phyloP scores from a whole-genome alignment of 2,329 filamentous ascomycete genomes.

The Hymenoscyphus fructigenus region DNA sequence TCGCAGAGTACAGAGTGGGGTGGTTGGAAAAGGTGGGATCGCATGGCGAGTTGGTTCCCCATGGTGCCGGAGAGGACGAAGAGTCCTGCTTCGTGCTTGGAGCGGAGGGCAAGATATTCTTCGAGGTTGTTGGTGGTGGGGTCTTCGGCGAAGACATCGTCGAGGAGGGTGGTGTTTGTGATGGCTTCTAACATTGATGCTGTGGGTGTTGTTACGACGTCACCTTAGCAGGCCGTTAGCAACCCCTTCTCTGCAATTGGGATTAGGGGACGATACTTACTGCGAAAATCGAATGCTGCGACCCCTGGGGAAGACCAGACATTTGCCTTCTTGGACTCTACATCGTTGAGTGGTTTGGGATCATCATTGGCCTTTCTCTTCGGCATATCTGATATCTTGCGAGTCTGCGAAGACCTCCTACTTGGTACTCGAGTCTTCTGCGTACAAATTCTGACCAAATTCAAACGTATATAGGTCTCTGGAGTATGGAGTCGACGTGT shows the following conservation, averaged over 20 bases:
- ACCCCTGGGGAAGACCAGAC: constrained; percentile 35
- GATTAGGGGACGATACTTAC: constrained; percentile 19
- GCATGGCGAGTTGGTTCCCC: constrained; percentile 85
- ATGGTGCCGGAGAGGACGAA: constrained; percentile 90
- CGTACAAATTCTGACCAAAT: not conserved
- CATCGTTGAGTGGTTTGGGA: not conserved
- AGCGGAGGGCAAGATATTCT: constrained; percentile 67
- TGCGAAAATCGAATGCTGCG: constrained; percentile 38
- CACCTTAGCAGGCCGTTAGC: constrained; percentile 43
- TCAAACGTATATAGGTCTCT: not conserved
- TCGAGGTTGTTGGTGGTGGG: constrained; percentile 76
- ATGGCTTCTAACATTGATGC: constrained; percentile 80
- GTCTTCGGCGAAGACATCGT: constrained; percentile 84
- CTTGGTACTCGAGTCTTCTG: not conserved
- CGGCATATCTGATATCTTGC: not conserved
- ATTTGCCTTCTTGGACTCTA: constrained; percentile 20
- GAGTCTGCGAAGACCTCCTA: not conserved
- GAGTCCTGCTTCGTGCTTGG: constrained; percentile 73
- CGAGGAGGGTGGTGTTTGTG: constrained; percentile 68
- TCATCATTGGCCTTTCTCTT: not conserved
- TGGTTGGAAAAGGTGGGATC: constrained; percentile 74
- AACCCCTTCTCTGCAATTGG: not conserved
- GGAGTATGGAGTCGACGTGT: not conserved
- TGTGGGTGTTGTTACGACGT: constrained; percentile 75
- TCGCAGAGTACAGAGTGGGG: constrained; percentile 82